These are phyloP conservation scores for Carpinus fangiana DNA, from an alignment of 306 rosid species.

Conservation along the genomic window DNA sequence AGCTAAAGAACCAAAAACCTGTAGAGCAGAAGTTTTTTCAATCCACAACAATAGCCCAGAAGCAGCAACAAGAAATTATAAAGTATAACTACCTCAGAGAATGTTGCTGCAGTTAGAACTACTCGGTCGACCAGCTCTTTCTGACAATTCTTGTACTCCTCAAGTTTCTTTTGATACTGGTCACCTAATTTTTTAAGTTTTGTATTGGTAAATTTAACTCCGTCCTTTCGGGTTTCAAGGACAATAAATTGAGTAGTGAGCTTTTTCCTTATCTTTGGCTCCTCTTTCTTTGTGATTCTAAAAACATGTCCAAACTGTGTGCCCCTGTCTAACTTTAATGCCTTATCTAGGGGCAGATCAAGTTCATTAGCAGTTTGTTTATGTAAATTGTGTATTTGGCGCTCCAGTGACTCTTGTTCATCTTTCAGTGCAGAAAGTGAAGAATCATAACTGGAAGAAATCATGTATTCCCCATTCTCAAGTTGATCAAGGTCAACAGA, in stretches of 20 bases:
- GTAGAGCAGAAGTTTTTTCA: constrained; percentile 37
- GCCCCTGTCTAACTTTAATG: constrained; percentile 83
- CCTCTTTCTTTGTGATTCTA: constrained; percentile 96
- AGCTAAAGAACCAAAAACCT: constrained; percentile 83
- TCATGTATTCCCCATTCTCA: constrained; percentile 92
- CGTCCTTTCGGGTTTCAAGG: constrained; percentile 97
- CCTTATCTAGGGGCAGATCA: constrained; percentile 81
- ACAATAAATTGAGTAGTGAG: constrained; percentile 85
- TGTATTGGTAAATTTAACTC: constrained; percentile 92
- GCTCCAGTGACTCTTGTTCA: constrained; percentile 67
- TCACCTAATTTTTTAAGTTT: constrained; percentile 90
- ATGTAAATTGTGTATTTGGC: constrained; percentile 72
- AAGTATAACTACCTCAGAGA: constrained; percentile 63
- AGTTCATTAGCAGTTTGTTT: constrained; percentile 78
- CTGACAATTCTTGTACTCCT: constrained; percentile 84
- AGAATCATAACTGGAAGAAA: constrained; percentile 79
- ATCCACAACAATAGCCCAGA: constrained; percentile 22
- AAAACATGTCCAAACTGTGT: constrained; percentile 96
- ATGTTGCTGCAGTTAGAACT: constrained; percentile 68
- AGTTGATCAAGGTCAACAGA: constrained; percentile 95
- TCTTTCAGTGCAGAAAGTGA: constrained; percentile 62
- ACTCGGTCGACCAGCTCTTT: constrained; percentile 74
- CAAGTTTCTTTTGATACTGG: constrained; percentile 72
- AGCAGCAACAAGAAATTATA: constrained; percentile 11
- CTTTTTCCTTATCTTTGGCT: constrained; percentile 94